Percentiles rank a stretch among this genome's conserved stretches.
These are phyloP conservation scores for Barnettozyma californica DNA, from an alignment of 805 yeast genomes.

Conservation along the genomic window DNA sequence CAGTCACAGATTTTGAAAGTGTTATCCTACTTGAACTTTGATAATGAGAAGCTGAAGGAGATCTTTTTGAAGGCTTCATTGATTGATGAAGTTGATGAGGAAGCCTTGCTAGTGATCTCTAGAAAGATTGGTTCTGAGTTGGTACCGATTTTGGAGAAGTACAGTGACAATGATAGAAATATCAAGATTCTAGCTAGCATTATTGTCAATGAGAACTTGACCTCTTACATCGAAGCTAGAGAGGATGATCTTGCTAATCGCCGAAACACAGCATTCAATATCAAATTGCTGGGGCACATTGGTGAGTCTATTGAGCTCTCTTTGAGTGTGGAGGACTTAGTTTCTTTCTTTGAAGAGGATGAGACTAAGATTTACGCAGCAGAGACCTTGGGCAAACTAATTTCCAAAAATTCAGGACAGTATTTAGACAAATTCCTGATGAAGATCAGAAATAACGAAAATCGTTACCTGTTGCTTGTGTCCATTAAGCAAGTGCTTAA, in stretches of 20 bases:
- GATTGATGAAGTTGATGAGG: slow-evolving; percentile 24
- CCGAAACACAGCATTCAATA: slow-evolving; percentile 28
- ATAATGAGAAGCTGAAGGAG: slow-evolving; percentile 12
- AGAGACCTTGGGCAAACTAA: slow-evolving; percentile 46
- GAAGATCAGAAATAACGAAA: slow-evolving; percentile 21
- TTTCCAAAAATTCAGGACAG: slow-evolving; percentile 33
- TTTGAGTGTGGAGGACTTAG: slow-evolving; percentile 33
- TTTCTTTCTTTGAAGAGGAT: slow-evolving; percentile 31
- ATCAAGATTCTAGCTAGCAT: slow-evolving; percentile 23
- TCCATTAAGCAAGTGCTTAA: slow-evolving; percentile 28
- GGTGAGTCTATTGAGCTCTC: slow-evolving; percentile 33
- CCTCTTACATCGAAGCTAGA: slow-evolving; percentile 18
- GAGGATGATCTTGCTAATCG: slow-evolving; percentile 17
- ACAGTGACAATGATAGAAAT: slow-evolving; percentile 15
- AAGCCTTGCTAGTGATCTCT: slow-evolving; percentile 21
- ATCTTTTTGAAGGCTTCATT: slow-evolving; percentile 20
- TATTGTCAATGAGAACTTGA: slow-evolving; percentile 20
- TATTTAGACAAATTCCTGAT: slow-evolving; percentile 36
- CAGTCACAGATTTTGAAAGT: slow-evolving; percentile 23
- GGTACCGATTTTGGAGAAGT: slow-evolving; percentile 22
- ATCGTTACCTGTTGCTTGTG: slow-evolving; percentile 25
- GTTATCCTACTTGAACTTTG: slow-evolving; percentile 18
- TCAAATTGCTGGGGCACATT: slow-evolving; percentile 45
- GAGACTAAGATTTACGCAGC: slow-evolving; percentile 43
- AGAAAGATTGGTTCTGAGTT: slow-evolving; percentile 23